Percentiles rank a stretch among this genome's conserved stretches.
Conservation (phyloP, 495 filamentous ascomycete genomes). For the Hypomontagnella submonticulosa region DNA sequence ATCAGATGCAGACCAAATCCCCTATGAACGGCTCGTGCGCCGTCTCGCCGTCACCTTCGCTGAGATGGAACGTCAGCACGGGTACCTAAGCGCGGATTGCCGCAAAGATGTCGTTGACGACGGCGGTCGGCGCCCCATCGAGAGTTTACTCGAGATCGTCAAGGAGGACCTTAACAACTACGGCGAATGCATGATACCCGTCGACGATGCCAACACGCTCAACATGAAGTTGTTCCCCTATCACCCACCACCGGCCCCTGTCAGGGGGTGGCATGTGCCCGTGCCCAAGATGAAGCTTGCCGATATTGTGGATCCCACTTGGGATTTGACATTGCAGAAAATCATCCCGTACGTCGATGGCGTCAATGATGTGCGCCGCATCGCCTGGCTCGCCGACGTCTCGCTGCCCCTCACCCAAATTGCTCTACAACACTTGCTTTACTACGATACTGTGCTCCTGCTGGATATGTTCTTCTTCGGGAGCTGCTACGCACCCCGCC, state of each 20-base stretch:
- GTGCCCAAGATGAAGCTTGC: constrained; percentile 83
- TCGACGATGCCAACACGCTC: constrained; percentile 92
- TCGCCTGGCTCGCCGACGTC: constrained; percentile 84
- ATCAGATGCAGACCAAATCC: constrained; percentile 67
- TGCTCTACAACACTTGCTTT: constrained; percentile 86
- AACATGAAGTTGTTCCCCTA: constrained; percentile 95
- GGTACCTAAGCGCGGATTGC: constrained; percentile 73
- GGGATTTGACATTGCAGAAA: constrained; percentile 89
- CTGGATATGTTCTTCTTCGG: constrained; percentile 94
- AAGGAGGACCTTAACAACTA: constrained; percentile 98
- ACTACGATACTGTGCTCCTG: constrained; percentile 87
- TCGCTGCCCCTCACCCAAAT: constrained; percentile 85
- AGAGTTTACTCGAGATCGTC: constrained; percentile 87
- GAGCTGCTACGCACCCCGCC: constrained; percentile 84
- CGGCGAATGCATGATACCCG: constrained; percentile 96
- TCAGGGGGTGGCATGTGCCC: constrained; percentile 90
- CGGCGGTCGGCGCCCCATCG: constrained; percentile 70
- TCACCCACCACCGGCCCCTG: constrained; percentile 77
- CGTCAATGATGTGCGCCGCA: constrained; percentile 84
- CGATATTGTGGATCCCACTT: constrained; percentile 79
- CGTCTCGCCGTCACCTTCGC: constrained; percentile 87
- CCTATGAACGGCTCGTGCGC: constrained; percentile 83
- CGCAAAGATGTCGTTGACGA: constrained; percentile 48
- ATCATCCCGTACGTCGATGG: constrained; percentile 89
- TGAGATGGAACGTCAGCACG: constrained; percentile 86